Evolutionary conservation across 2,329 filamentous ascomycete species (phyloP).

Genomic region (Chrysosporium keratinophilum): DNA sequence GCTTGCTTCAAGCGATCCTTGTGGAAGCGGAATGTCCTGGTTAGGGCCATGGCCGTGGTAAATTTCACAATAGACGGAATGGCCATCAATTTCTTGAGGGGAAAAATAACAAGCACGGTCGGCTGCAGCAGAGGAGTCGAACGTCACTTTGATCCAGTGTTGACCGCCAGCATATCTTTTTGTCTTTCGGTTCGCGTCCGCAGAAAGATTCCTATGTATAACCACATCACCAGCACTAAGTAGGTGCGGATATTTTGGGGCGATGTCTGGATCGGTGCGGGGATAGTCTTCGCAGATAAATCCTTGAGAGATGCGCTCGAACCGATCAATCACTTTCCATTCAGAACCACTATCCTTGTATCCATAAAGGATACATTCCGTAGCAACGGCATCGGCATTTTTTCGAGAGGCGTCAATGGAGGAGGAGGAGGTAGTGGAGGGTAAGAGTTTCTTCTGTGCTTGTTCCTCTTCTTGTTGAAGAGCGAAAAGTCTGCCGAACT

Average conservation of each 20-base stretch:
- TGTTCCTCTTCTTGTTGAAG: conserved; percentile 38
- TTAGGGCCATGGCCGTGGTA: conserved; percentile 56
- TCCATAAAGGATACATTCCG: conserved; percentile 77
- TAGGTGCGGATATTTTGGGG: conserved; percentile 59
- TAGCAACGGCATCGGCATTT: conserved; percentile 45
- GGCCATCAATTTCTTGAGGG: conserved; percentile 60
- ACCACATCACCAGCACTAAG: conserved; percentile 64
- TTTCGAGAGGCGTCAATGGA: conserved; percentile 33
- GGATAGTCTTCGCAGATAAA: conserved; percentile 88
- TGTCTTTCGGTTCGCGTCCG: conserved; percentile 65
- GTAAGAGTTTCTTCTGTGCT: conserved; percentile 21
- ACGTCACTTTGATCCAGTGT: conserved; percentile 86
- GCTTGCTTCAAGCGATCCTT: conserved; percentile 28
- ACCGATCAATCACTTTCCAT: conserved; percentile 82
- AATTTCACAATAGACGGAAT: conserved; percentile 59
- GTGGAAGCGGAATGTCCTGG: conserved; percentile 54
- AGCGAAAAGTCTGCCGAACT: conserved; percentile 38
- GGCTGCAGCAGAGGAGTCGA: conserved; percentile 62
- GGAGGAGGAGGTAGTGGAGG: conserved; percentile 34
- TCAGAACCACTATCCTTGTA: conserved; percentile 58
- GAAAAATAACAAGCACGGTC: conserved; percentile 59
- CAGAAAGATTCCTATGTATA: conserved; percentile 56
- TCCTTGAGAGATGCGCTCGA: conserved; percentile 69
- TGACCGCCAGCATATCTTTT: conserved; percentile 72
- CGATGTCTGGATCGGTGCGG: conserved; percentile 63